Evolutionary conservation across 78 protist genomes (phyloP).

Genomic region (Dictyostelium brefeldianum): DNA sequence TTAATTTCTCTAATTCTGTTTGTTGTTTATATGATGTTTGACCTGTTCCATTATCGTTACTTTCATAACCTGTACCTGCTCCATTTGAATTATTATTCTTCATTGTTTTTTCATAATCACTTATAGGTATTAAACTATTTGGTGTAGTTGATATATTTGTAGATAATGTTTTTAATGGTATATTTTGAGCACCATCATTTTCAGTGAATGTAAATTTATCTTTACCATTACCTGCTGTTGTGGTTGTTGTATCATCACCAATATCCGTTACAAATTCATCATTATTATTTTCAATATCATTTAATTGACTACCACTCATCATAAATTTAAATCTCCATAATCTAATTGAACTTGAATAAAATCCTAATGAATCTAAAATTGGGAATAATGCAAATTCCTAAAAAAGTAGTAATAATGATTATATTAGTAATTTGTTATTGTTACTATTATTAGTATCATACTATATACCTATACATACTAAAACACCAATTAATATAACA

Average conservation of each 20-base stretch:
- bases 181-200: slow-evolving; percentile 13
- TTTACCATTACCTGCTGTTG: not conserved
- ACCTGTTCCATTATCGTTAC: not conserved
- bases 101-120: slow-evolving; percentile 29
- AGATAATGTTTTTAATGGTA: slow-evolving; percentile 6
- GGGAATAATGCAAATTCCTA: slow-evolving; percentile 80
- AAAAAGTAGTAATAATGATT: not conserved
- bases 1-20: slow-evolving; percentile 33
- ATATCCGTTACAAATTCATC: not conserved
- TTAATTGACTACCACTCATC: not conserved
- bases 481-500: slow-evolving; percentile 41
- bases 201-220: not conserved
- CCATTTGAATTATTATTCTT: not conserved
- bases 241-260: slow-evolving; percentile 1
- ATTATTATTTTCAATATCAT: not conserved
- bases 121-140: slow-evolving; percentile 9
- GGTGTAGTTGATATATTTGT: slow-evolving; percentile 5
- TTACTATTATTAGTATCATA: not conserved
- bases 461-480: slow-evolving; percentile 12
- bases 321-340: slow-evolving; percentile 13
- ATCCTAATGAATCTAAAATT: slow-evolving; percentile 62
- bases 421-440: not conserved
- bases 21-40: not conserved
- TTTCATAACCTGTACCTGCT: no score
- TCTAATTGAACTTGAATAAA: slow-evolving; percentile 10